Percentiles rank a stretch among this genome's conserved stretches.
phyloP scores from a whole-genome alignment of 2,329 filamentous ascomycete genomes.

The Colletotrichum nymphaeae region DNA sequence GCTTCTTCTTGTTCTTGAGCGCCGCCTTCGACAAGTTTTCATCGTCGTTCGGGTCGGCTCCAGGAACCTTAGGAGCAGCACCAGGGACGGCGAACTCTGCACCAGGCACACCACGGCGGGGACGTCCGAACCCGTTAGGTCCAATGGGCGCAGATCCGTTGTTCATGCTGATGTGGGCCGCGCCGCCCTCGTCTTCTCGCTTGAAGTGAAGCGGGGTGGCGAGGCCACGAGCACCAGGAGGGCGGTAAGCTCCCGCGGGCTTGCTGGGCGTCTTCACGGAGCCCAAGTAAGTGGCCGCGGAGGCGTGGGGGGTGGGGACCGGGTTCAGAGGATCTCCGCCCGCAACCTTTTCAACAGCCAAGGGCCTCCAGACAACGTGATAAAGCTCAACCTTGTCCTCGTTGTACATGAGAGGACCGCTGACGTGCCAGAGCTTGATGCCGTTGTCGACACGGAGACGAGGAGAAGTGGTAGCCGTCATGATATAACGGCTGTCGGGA shows the following conservation, averaged over 20 bases:
- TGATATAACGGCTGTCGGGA: slow-evolving; percentile 92
- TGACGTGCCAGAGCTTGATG: slow-evolving; percentile 93
- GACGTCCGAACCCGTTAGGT: slow-evolving; percentile 82
- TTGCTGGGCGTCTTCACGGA: slow-evolving; percentile 95
- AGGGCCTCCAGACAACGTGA: slow-evolving; percentile 88
- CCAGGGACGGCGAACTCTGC: slow-evolving; percentile 81
- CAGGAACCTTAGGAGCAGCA: slow-evolving; percentile 72
- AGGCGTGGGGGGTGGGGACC: slow-evolving; percentile 82
- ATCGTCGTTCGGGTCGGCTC: slow-evolving; percentile 72
- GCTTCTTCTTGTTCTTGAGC: slow-evolving; percentile 98
- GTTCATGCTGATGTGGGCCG: slow-evolving; percentile 84
- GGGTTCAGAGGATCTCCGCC: slow-evolving; percentile 78
- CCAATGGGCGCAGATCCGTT: slow-evolving; percentile 78
- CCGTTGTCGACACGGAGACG: slow-evolving; percentile 97
- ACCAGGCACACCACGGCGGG: slow-evolving; percentile 85
- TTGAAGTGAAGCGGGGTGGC: slow-evolving; percentile 94
- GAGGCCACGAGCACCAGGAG: slow-evolving; percentile 90
- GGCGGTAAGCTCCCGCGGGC: slow-evolving; percentile 95
- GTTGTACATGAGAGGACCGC: slow-evolving; percentile 91
- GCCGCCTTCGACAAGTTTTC: slow-evolving; percentile 85
- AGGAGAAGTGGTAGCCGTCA: slow-evolving; percentile 97
- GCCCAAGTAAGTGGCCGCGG: slow-evolving; percentile 83
- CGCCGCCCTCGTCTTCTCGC: slow-evolving; percentile 95
- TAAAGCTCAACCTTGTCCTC: slow-evolving; percentile 96
- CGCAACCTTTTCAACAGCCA: slow-evolving; percentile 68